Base-by-base conservation (phyloP, 163 green algal species). In the Scenedesmus sp. region DNA sequence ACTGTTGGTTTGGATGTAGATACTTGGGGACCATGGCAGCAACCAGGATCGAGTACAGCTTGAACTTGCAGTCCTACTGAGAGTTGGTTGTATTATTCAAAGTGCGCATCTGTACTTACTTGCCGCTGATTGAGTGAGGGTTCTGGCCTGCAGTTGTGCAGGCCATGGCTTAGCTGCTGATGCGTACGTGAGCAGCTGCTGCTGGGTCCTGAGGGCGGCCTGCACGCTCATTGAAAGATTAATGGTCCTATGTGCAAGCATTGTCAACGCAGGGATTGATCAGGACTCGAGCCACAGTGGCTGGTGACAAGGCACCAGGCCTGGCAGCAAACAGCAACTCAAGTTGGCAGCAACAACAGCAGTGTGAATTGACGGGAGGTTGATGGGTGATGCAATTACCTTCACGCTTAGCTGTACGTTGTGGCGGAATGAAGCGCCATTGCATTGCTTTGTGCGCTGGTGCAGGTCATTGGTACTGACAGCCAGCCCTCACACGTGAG, bases 151-250 rank as follows among this genome's bases (percentile, higher is more conserved):
- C 30, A 76, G 65, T 30, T 76, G 65, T 37, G 65, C 65, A 40
- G 65, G 65, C 65, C 65, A 76, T 76, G 65, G 65, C 65, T 76
- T 76, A 30, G 65, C 65, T 76, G 65, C 65, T 76, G 65, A 26
- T 73, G 61, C 22, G 7, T 30, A 76, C 30, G 6, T 76, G 30
- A 76, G 6, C 7, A 76, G 65, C 65, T 76, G 65, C 30, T 76
- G 65, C 65, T 76, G 65, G 40, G 30, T 76, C 65, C 65, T 76
- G 65, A 76, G 65, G 65, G 30, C 65, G 9, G 30, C 65, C 65
- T 76, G 65, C 65, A 76, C 65, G 30, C 65, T 76, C 65, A 76
- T 76, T 76, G 26, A 40, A 30, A 76, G 65, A 7, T 30, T 76
- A 37, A 9, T 40, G 2, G 65, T 76, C 30, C 30, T 76, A 20